Percentiles rank a stretch among this genome's conserved stretches.
phyloP scores from a whole-genome alignment of 2,329 filamentous ascomycete genomes.

The Calonectria pauciramosa region DNA sequence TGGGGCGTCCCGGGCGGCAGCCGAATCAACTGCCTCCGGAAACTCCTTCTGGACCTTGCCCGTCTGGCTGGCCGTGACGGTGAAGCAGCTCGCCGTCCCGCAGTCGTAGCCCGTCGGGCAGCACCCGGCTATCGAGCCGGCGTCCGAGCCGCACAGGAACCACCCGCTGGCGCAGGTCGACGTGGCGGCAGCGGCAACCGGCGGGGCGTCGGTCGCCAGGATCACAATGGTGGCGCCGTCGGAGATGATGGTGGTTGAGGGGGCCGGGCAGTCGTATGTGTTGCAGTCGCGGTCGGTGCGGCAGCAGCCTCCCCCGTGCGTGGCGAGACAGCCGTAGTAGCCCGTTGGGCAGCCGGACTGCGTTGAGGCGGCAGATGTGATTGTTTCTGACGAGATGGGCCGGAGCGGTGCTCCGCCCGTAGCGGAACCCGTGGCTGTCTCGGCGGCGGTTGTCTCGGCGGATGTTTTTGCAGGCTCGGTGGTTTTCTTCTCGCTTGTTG shows the following conservation, averaged over 20 bases:
- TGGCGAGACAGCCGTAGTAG: constrained; percentile 91
- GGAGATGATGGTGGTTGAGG: constrained; percentile 74
- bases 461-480: constrained; percentile 51
- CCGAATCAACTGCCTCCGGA: constrained; percentile 48
- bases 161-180: constrained; percentile 82
- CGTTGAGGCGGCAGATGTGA: constrained; percentile 49
- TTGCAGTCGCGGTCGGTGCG: constrained; percentile 88
- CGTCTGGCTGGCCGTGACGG: constrained; percentile 65
- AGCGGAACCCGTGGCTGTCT: constrained; percentile 52
- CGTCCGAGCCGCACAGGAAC: constrained; percentile 75
- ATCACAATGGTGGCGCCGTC: constrained; percentile 80
- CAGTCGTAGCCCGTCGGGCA: constrained; percentile 85
- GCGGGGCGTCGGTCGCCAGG: constrained; percentile 64
- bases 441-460: constrained; percentile 43
- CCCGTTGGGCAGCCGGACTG: constrained; percentile 80
- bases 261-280: constrained; percentile 80
- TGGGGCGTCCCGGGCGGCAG: constrained; percentile 15
- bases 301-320: constrained; percentile 88
- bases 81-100: constrained; percentile 79
- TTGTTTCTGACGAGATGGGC: constrained; percentile 57
- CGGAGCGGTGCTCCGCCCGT: constrained; percentile 62
- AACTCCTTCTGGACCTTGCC: constrained; percentile 68
- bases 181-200: constrained; percentile 52
- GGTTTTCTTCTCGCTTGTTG: constrained; percentile 55
- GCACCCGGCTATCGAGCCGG: constrained; percentile 80